Evolutionary conservation across 2,329 filamentous ascomycete species (phyloP), one percentile per base, ranked within the genome.

Genomic region (Harringtonia lauricola): DNA sequence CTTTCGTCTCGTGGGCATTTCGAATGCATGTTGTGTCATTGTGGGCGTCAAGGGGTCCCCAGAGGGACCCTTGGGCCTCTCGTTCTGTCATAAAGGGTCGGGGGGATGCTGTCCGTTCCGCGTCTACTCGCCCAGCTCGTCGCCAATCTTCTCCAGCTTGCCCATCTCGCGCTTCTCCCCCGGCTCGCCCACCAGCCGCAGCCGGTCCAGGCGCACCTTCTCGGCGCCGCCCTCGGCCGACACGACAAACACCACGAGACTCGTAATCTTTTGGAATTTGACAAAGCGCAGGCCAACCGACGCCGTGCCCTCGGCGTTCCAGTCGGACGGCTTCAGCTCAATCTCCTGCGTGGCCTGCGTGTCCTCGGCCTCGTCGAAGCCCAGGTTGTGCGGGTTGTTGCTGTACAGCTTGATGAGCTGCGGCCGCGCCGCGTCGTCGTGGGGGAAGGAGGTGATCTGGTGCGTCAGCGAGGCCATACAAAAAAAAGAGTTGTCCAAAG

Each of bases 241-340:
- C 43, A 85, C 84, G 29, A 98, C 81, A 61, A 95, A 98, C 12
- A 98, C 55, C 17, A 94, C 83, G 54, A 98, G 59, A 49, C 81
- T 92, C 47, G 79, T 83, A 43, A 95, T 84, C 58, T 88, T 94
- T 66, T 96, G 92, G 70, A 96, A 98, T 67, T 95, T 95, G 64
- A 98, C 92, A 57, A 90, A 95, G 14, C 89, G 84, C 55, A 96
- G 66, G 36, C 74, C 65, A 43, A 90, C 66, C 54, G 72, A 84
- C 14, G 79, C 83, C 9, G 86, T 90, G 41, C 80, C 83, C 14
- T 85, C 78, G 36, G 72, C 68, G 61, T 88, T 85, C 90, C 92
- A 98, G 57, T 95, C 86, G 42, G 74, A 71, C 37, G 80, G 69
- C 48, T 73, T 70, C 36, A 98, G 71, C 55, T 81, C 81, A 47